These are phyloP conservation scores for Umbelopsis sp. DNA, from an alignment of 371 early-diverging fungal species.

Conservation along the genomic window DNA sequence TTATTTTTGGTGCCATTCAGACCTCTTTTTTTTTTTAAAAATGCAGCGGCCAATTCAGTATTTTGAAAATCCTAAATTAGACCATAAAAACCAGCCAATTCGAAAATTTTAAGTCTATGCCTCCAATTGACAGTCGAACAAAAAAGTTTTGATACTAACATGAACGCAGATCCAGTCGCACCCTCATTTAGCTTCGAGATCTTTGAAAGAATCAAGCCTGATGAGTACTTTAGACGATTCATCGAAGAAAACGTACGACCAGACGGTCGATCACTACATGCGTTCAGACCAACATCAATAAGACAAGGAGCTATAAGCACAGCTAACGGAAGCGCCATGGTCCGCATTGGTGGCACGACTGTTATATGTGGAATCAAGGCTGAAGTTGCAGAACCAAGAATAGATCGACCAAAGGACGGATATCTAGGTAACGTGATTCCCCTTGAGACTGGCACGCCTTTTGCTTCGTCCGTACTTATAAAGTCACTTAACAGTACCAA, in stretches of 20 bases:
- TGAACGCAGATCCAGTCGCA: constrained; percentile 5
- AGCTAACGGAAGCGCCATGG: constrained; percentile 87
- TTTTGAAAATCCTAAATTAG: background rate
- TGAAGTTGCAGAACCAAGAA: constrained; percentile 87
- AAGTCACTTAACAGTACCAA: constrained; percentile 68
- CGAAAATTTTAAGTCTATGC: background rate
- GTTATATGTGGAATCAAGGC: constrained; percentile 94
- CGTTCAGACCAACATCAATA: constrained; percentile 67
- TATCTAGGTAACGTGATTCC: constrained; percentile 66
- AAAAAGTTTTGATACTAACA: background rate
- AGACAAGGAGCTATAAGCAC: constrained; percentile 76
- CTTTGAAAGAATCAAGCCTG: constrained; percentile 79
- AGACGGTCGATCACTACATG: constrained; percentile 74
- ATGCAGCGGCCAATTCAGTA: too few relatives aligned
- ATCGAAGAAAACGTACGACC: constrained; percentile 79
- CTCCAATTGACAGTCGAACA: background rate
- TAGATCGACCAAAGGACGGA: constrained; percentile 72
- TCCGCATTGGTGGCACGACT: constrained; percentile 87
- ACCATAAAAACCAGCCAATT: background rate
- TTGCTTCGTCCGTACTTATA: too few relatives aligned
- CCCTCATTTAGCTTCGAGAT: constrained; percentile 40
- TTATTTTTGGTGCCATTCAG: too few relatives aligned
- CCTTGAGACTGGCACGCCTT: background rate
- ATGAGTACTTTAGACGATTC: constrained; percentile 87
- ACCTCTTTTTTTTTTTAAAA: too few relatives aligned